Base-by-base conservation (phyloP, 305 asterid genomes). In the Andrographis paniculata region DNA sequence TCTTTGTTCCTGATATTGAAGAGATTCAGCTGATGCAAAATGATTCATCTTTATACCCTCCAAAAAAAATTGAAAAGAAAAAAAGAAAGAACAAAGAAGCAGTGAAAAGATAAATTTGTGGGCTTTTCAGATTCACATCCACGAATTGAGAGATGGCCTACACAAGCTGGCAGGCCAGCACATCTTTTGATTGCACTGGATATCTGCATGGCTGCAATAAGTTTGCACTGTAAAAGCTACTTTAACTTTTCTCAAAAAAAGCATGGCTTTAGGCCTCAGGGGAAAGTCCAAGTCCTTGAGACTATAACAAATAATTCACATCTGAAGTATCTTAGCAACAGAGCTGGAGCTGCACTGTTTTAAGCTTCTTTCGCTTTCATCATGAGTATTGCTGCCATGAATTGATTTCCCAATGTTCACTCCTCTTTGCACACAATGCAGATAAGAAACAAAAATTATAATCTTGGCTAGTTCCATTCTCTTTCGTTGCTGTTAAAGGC, bases 161-260 rank as follows among this genome's bases (percentile, higher is more conserved):
- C 31, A n/a, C n/a, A n/a, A n/a, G n/a, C n/a, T n/a, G n/a, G n/a
- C n/a, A 13, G 55, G 24, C 14, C 19, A 66, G 74, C 61, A 58
- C 65, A 62, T 52, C 77, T 72, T 75, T 64, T 62, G 38, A 68
- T 54, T 45, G 45, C 27, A 53, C 51, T 52, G n/a, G 68, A 56
- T 61, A 52, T 53, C 53, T 60, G 75, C 73, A 64, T 75, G 68
- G 52, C 61, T 55, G 44, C 57, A 58, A 38, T 49, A 43, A 67
- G 63, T 61, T 52, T 37, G 61, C 48, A 43, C 59, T 70, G 72
- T 35, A n/a, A 69, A 67, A 67, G 56, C 42, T 66, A 27, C 60
- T 63, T 67, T 73, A 61, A 7, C 62, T 46, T 63, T 57, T 63
- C 24, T 28, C 64, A 57, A 67, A 59, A 67, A 71, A 53, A 59